Evolutionary conservation across 305 asterid genomes (phyloP), one percentile per base, ranked within the genome.

Genomic region (Fraxinus platypoda): DNA sequence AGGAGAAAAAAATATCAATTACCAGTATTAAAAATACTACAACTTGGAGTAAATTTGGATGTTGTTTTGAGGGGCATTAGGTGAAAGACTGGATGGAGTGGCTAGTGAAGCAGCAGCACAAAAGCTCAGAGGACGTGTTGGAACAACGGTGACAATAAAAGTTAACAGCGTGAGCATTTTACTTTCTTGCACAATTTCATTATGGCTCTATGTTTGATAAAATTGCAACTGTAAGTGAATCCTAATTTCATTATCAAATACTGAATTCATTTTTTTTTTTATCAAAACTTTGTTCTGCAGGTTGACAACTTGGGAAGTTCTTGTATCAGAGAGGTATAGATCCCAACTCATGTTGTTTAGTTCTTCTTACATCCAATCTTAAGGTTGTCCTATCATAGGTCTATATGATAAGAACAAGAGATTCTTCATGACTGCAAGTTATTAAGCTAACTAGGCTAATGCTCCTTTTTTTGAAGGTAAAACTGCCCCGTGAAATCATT

Each of bases 41-140:
- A 77, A 46, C 80, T 62, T 35, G 23, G 26, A 43, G 35, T 19
- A 25, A 9, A 41, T 26, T 21, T 35, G 76, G n/a, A 5, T 80
- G 78, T 83, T 76, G 31, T 83, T 30, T 79, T 70, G 80, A 43
- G 30, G 82, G 41, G 57, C 23, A 79, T 75, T 85, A 95, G 98
- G 99, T 71, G 97, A 94, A 88, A 86, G 88, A 66, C 91, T 95
- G 19, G 94, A 90, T 17, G 97, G 98, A 75, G 85, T 95, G 76
- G 92, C 90, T 38, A 91, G 97, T 78, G 99, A 95, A 90, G 90
- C 95, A 76, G 99, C 97, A 21, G 99, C 98, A 0, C 97, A 93
- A 74, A 95, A 93, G 87, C 97, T 95, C 81, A 88, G 99, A 83
- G 99, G 99, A 30, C 94, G 93, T 19, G 94, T 90, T 41, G 98